phyloP scores from a whole-genome alignment of 768 basidiomycete species.

The Chiua virens region DNA sequence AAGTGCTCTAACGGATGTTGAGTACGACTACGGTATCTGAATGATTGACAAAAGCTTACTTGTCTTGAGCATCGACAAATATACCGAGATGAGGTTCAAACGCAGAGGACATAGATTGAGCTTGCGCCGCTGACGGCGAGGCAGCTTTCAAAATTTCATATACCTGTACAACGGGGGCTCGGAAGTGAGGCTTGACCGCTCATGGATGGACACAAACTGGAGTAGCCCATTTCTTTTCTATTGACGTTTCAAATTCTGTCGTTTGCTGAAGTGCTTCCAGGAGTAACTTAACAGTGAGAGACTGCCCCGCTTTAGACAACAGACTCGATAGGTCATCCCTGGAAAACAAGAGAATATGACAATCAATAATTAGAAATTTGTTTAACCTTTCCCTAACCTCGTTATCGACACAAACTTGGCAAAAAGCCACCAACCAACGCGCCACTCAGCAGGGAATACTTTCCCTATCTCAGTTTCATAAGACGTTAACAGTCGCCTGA shows the following conservation, averaged over 20 bases:
- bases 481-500: constrained; percentile 75
- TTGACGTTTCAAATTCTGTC: constrained; percentile 81
- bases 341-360: neutral
- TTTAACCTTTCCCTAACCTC: constrained; percentile 44
- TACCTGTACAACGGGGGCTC: constrained; percentile 41
- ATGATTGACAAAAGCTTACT: constrained; percentile 49
- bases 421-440: constrained; percentile 75
- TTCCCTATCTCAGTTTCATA: constrained; percentile 87
- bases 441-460: constrained; percentile 87
- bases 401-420: constrained; percentile 91
- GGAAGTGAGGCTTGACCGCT: neutral
- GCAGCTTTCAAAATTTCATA: constrained; percentile 61
- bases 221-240: constrained; percentile 80
- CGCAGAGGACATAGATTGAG: constrained; percentile 76
- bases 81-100: constrained; percentile 92
- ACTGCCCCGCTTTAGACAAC: constrained; percentile 73
- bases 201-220: constrained; percentile 46
- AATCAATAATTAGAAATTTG: neutral
- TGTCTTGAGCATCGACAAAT: constrained; percentile 96
- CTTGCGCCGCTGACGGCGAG: constrained; percentile 49
- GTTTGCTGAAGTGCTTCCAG: constrained; percentile 87
- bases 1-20: constrained; percentile 57
- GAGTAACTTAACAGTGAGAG: constrained; percentile 72
- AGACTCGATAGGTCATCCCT: constrained; percentile 85
- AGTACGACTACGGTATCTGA: neutral